These are phyloP conservation scores for Salix suchowensis DNA, from an alignment of 345 rosid species.

Conservation along the genomic window DNA sequence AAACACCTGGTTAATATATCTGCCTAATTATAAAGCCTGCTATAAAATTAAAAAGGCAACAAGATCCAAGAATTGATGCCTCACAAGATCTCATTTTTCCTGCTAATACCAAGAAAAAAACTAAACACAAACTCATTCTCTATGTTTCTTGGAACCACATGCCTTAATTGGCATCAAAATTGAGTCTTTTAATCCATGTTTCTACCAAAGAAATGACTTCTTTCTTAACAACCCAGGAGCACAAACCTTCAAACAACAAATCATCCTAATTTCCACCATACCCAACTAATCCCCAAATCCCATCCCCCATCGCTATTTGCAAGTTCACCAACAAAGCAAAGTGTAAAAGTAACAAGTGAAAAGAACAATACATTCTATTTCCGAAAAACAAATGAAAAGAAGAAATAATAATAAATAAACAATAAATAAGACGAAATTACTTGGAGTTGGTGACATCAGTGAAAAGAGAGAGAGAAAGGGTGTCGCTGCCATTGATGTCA, in stretches of 20 bases:
- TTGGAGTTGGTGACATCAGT: slow-evolving; percentile 69
- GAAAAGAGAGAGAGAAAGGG: slow-evolving; percentile 65
- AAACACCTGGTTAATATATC: not conserved
- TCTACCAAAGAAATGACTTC: not conserved
- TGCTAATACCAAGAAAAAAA: not conserved
- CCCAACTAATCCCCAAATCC: not conserved
- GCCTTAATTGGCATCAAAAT: not conserved
- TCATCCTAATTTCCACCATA: not conserved
- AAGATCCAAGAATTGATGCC: not conserved
- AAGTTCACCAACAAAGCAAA: not conserved
- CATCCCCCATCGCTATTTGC: not conserved
- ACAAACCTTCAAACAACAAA: not conserved
- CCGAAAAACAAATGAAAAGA: not conserved
- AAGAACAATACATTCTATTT: not conserved
- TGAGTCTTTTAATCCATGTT: not conserved
- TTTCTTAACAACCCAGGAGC: not conserved
- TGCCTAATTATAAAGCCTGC: not conserved
- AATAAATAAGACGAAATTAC: slow-evolving; percentile 32
- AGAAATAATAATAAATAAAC: not conserved
- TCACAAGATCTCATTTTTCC: not conserved
- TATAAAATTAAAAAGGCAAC: not conserved
- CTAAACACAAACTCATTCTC: not conserved
- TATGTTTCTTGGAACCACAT: not conserved
- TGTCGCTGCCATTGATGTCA: slow-evolving; percentile 35
- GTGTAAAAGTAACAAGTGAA: not conserved